Conservation (phyloP, 1,284 basidiomycete species). For the Rhizopogon parksii region DNA sequence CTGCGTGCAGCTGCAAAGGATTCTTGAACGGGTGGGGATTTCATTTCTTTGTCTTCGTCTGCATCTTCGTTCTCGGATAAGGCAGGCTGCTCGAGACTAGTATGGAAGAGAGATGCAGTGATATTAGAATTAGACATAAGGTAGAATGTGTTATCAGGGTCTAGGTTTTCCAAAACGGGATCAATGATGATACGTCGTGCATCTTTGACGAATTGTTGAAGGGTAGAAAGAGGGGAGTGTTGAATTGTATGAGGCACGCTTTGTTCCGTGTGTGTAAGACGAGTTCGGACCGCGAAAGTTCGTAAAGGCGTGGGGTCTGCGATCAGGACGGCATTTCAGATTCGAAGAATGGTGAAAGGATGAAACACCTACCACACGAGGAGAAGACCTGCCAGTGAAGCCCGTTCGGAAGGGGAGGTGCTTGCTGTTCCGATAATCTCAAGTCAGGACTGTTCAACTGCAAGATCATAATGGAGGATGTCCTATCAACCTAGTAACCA, state of each 20-base stretch:
- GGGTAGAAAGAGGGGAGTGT: conserved; percentile 44
- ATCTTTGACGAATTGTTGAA: conserved; percentile 55
- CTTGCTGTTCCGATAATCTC: conserved; percentile 29
- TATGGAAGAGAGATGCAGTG: conserved; percentile 18
- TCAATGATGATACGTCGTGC: conserved; percentile 50
- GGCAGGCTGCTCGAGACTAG: conserved; percentile 16
- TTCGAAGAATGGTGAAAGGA: conserved; percentile 8
- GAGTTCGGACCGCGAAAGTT: conserved; percentile 34
- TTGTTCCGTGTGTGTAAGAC: conserved; percentile 31
- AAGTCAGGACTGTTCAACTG: conserved; percentile 9
- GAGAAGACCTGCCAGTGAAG: conserved; percentile 29
- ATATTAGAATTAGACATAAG: conserved; percentile 26
- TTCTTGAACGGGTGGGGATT: conserved; percentile 18
- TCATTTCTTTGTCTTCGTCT: conserved; percentile 31
- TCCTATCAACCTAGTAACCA: background rate
- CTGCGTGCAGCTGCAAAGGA: conserved; percentile 24
- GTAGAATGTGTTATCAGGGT: conserved; percentile 16
- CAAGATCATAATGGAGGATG: background rate
- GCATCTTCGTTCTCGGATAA: conserved; percentile 37
- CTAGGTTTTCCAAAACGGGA: conserved; percentile 43
- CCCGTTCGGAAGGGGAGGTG: conserved; percentile 19
- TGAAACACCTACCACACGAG: conserved; percentile 22
- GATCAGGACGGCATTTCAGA: background rate
- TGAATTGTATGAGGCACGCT: conserved; percentile 35
- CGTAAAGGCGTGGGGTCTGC: conserved; percentile 40